Evolutionary conservation across 2,329 filamentous ascomycete genomes (phyloP), one percentile per base, ranked within the genome.

Genomic region (Exophiala xenobiotica): DNA sequence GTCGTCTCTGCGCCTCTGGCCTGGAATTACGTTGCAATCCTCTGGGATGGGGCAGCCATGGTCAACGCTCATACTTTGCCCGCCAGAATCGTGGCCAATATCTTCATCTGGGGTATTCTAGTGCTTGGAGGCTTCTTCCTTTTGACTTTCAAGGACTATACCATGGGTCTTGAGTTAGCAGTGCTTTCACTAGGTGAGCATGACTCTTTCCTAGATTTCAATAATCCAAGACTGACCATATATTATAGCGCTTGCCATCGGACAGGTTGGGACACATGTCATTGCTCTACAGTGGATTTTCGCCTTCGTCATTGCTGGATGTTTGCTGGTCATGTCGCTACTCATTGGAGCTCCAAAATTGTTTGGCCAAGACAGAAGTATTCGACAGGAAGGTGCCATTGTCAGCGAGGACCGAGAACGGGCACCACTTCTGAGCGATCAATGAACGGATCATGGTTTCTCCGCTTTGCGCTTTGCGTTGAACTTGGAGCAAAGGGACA

Each of bases 231-330:
- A 20, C 53, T 59, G 20, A 61, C 54, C 18, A 18, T 33, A 33
- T 42, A 39, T 26, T 27, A 38, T 51, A 81, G 79, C 78, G 14
- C 82, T 95, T 35, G 89, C 88, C 9, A 82, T 93, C 12, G 80
- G 82, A 11, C 90, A 96, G 68, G 84, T 95, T 72, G 74, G 83
- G 44, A 78, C 79, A 63, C 83, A 90, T 67, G 70, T 85, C 53
- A 77, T 95, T 60, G 87, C 88, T 5, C 76, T 95, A 58, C 90
- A 96, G 73, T 95, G 90, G 90, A 92, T 95, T 70, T 95, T 95
- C 67, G 87, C 90, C 26, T 93, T 95, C 65, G 76, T 83, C 56
- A 90, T 95, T 67, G 90, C 92, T 78, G 81, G 77, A 1, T 67
- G 88, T 20, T 79, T 95, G 46, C 86, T 93, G 67, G 68, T 90